Percentiles rank a stretch among this genome's conserved stretches.
Conservation (phyloP, 257 asterid species). For the Solanum megistacrolobum region DNA sequence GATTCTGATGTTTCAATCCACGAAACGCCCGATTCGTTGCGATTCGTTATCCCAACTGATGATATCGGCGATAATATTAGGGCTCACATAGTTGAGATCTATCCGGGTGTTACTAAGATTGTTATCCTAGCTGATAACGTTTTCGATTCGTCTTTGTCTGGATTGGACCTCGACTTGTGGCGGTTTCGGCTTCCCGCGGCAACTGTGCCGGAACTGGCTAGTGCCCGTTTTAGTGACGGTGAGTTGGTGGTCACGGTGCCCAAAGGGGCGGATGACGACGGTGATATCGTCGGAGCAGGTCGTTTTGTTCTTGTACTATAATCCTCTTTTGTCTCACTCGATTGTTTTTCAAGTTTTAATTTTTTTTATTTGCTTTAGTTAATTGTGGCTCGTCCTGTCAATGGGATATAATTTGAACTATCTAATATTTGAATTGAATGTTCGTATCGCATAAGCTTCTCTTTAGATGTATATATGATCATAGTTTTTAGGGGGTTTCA, state of each 20-base stretch:
- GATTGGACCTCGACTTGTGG: conserved; percentile 66
- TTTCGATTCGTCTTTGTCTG: conserved; percentile 31
- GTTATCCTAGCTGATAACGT: conserved; percentile 37
- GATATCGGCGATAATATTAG: conserved; percentile 32
- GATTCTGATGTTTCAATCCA: conserved; percentile 59
- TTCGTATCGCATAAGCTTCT: not conserved
- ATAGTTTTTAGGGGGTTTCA: not conserved
- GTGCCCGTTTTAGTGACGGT: conserved; percentile 47
- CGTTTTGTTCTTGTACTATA: conserved; percentile 58
- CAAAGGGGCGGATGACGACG: conserved; percentile 32
- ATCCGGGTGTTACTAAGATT: conserved; percentile 70
- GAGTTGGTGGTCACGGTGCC: conserved; percentile 77
- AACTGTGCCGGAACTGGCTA: conserved; percentile 58
- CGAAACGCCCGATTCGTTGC: conserved; percentile 42
- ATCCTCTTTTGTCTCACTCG: not conserved
- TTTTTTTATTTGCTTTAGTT: not conserved
- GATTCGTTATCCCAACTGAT: conserved; percentile 53
- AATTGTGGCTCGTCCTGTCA: not conserved
- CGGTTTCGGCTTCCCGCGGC: conserved; percentile 65
- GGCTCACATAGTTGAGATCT: conserved; percentile 66
- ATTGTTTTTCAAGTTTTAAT: not conserved
- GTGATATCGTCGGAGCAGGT: conserved; percentile 28
- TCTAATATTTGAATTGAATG: not conserved
- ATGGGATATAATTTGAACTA: not conserved
- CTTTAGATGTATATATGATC: not conserved